Base-by-base conservation (phyloP, 2,329 filamentous ascomycete genomes). In the Metarhizium robertsii region DNA sequence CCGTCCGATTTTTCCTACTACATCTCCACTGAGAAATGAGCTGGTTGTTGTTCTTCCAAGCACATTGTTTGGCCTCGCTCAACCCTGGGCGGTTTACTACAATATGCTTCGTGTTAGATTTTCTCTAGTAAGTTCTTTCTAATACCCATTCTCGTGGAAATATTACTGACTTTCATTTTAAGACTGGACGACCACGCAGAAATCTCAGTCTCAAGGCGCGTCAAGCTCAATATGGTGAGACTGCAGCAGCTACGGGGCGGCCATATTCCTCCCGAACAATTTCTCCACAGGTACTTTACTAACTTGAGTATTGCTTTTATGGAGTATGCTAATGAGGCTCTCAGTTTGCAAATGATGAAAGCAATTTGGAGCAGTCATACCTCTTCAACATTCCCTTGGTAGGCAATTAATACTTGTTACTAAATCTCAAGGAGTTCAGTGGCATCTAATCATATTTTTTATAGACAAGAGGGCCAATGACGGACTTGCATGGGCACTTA, bases 391-490 rank as follows among this genome's bases (percentile, higher is more conserved):
- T 58, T 8, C 57, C 57, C 29, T 52, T 54, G 54, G 54, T 58
- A 54, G 20, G 47, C 11, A 0, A 6, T 14, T 30, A 25, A 43
- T 43, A 5, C n/a, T 18, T 43, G 40, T 18, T 43, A 43, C 14
- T 14, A 43, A 14, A 43, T 43, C 34, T 36, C 13, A 4, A 6
- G n/a, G 13, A 14, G 3, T 43, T 14, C 16, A 18, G 13, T 18
- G 6, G 13, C 6, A 43, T n/a, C 16, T 43, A 3, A 25, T 25
- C 20, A 25, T 25, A 25, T 25, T 16, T 16, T 8, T 14, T 43
- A 6, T 43, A 59, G 59, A n/a, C 53, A 36, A 60, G 58, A 29
- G 60, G 59, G 38, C 61, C 60, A 29, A 55, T 58, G 5, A 43
- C 55, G 20, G 59, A 61, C 45, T 16, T 53, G 25, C 49, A 47